Evolutionary conservation across 441 rosid species (phyloP), one percentile per base, ranked within the genome.

Genomic region (Gossypium schwendimanii): DNA sequence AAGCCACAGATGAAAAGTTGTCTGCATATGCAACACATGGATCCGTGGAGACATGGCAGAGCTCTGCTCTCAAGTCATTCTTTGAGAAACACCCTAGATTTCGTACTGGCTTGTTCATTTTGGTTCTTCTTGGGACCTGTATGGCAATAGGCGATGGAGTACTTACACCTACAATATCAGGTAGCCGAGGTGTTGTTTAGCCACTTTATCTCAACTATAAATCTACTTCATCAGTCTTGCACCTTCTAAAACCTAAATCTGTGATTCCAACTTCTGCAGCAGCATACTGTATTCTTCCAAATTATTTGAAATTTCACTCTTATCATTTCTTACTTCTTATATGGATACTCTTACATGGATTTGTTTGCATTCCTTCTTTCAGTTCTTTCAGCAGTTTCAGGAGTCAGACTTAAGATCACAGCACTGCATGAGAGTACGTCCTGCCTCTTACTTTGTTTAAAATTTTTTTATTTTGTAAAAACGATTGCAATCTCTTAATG

Each of bases 351-450:
- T 44, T 28, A 54, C 41, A 41, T 26, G 2, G 6, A 4, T 57
- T 23, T 59, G 57, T 17, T 44, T 47, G n/a, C 23, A 10, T 24
- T 36, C 28, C 24, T 60, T 31, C 63, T 85, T 78, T 80, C 86
- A 91, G 97, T 89, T 77, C 91, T 86, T 75, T 88, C 92, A 70
- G 97, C 97, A 64, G 94, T 91, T 78, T 87, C 91, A 31, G 94
- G 94, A n/a, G 85, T 88, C 61, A 77, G 82, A 76, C 82, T 88
- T 63, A 91, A 89, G 84, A 66, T 87, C 45, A 72, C 79, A 1
- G 75, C 79, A 24, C 91, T 91, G 54, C 92, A 87, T 54, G 92
- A 91, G 75, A 84, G 94, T 91, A 82, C 73, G 94, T 80, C 21
- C 58, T 66, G 66, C 63, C 81, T 75, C 69, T 61, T 52, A 73